Percentiles rank a stretch among this genome's conserved stretches.
phyloP scores from a whole-genome alignment of 306 rosid species.

The Canavalia ensiformis region DNA sequence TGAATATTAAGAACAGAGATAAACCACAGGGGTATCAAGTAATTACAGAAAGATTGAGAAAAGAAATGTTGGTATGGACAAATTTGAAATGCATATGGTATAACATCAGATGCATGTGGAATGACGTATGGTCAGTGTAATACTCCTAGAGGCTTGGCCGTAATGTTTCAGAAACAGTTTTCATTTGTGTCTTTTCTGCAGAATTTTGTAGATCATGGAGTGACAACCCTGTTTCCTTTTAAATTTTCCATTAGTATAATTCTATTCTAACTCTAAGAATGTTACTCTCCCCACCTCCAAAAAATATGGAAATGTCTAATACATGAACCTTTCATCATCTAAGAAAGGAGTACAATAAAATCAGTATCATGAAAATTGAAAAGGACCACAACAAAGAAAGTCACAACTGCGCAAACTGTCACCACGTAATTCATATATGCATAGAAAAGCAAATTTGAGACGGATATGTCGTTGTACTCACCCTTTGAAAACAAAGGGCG shows the following conservation, averaged over 20 bases:
- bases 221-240: not conserved
- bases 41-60: not conserved
- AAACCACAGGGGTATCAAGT: not conserved
- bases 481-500: too few relatives aligned
- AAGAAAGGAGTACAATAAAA: not conserved
- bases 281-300: too few relatives aligned
- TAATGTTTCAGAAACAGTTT: not conserved
- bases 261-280: not conserved
- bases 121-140: not conserved
- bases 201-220: not conserved
- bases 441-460: too few relatives aligned
- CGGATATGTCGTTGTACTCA: too few relatives aligned
- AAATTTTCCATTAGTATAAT: not conserved
- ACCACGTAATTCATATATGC: too few relatives aligned
- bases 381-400: not conserved
- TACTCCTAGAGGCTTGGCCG: too few relatives aligned
- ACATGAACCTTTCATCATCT: not conserved
- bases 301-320: too few relatives aligned
- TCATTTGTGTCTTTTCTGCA: not conserved
- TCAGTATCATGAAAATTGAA: not conserved
- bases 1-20: not conserved
- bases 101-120: not conserved
- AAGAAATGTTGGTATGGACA: conserved; percentile 4
- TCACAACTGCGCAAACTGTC: too few relatives aligned
- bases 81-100: not conserved